A percentile compares a stretch with the other conserved stretches of the same genome.
These are phyloP conservation scores for Lichenothelia convexa DNA, from an alignment of 495 filamentous ascomycete genomes.

Conservation along the genomic window DNA sequence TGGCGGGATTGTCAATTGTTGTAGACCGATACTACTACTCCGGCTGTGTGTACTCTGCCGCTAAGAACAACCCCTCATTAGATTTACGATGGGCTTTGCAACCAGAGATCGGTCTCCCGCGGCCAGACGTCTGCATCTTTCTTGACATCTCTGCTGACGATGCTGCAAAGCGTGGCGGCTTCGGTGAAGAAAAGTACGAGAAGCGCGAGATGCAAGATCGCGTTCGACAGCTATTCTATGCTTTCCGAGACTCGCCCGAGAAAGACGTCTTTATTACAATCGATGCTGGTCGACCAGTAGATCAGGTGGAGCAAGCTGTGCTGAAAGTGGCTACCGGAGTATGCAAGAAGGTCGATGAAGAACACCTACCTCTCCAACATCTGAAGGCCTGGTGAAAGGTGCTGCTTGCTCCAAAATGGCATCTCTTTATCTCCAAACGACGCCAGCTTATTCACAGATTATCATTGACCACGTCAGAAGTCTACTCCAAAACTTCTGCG, in stretches of 20 bases:
- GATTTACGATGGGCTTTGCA: conserved; percentile 57
- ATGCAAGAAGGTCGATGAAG: background rate
- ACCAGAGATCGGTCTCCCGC: conserved; percentile 73
- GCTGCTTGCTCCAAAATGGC: too few relatives aligned
- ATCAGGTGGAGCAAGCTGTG: conserved; percentile 12
- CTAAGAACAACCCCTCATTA: conserved; percentile 56
- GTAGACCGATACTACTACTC: conserved; percentile 90
- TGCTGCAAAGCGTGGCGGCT: conserved; percentile 61
- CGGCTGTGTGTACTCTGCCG: conserved; percentile 88
- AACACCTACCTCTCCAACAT: background rate
- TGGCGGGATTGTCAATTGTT: conserved; percentile 52
- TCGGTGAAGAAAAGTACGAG: conserved; percentile 79
- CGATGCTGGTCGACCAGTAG: conserved; percentile 29
- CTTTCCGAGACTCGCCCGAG: conserved; percentile 13
- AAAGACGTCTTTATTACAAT: conserved; percentile 22
- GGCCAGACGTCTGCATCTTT: conserved; percentile 76
- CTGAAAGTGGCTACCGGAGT: background rate
- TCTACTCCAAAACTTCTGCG: conserved; percentile 29
- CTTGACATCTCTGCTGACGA: conserved; percentile 57
- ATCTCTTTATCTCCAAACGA: too few relatives aligned
- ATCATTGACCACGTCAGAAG: too few relatives aligned
- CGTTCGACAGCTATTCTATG: conserved; percentile 52
- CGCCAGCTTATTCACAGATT: too few relatives aligned
- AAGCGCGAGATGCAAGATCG: conserved; percentile 62
- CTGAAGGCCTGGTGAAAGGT: conserved; percentile 1